Evolutionary conservation across 306 rosid species (phyloP), one percentile per base, ranked within the genome.

Genomic region (Cicer arietinum): DNA sequence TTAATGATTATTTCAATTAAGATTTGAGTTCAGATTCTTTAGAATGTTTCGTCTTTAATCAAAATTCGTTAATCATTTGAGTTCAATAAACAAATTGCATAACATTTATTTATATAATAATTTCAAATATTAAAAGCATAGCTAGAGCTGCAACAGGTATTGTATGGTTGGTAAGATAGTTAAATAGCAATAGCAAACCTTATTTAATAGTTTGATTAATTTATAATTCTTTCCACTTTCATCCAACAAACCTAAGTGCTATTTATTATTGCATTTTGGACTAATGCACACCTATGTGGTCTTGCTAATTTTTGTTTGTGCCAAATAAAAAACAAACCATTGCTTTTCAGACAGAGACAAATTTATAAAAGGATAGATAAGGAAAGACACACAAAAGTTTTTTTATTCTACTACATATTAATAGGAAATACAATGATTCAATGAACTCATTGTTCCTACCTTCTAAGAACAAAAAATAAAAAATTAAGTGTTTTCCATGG

Each of bases 141-240:
- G 9, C 20, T 61, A 53, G 57, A 56, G 6, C 1, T 30, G 18
- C 60, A 65, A 56, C 59, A 45, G 43, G 39, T 69, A 7, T 11
- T 78, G 67, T 58, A 69, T 69, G 48, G 54, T 61, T 61, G 78
- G 62, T 65, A 35, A 67, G 58, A 66, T 14, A 25, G 30, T 42
- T 59, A 37, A 25, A 30, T 30, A n/a, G 75, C 47, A 46, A 73
- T 5, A 20, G 58, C 8, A 16, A 73, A 64, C 18, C 44, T 60
- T 52, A 51, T 46, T 68, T 60, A 39, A 48, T 73, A 64, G 43
- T 22, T 25, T 0, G 43, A 44, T 10, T 72, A 45, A 37, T 80
- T 69, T 53, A 53, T 35, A 20, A 11, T 10, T 43, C 4, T 54
- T 71, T 45, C 44, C 25, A 64, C 70, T 6, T 37, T 35, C 41